These are phyloP conservation scores for Colletotrichum horii DNA, from an alignment of 2,329 filamentous ascomycete species.

Conservation along the genomic window DNA sequence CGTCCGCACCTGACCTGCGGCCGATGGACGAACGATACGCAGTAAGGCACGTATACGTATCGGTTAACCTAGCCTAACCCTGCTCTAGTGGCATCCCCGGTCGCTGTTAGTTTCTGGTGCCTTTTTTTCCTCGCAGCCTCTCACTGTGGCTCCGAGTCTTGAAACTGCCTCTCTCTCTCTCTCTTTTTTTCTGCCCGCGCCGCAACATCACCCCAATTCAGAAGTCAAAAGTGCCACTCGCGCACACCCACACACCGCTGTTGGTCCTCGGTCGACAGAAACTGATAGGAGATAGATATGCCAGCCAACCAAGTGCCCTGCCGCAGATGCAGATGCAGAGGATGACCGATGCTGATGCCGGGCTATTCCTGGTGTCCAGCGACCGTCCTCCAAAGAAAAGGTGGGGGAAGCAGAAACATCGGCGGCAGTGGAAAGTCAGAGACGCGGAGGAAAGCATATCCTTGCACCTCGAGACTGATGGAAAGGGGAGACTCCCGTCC, in stretches of 20 bases:
- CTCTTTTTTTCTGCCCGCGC: background rate
- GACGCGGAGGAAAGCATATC: background rate
- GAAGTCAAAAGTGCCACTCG: background rate
- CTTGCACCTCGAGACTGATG: background rate
- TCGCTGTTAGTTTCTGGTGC: constrained; percentile 8
- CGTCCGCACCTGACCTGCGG: constrained; percentile 11
- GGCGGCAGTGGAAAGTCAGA: constrained; percentile 1
- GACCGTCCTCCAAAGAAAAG: background rate
- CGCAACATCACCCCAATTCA: background rate
- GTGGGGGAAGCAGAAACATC: constrained; percentile 9
- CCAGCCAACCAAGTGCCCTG: background rate
- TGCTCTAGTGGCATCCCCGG: constrained; percentile 1
- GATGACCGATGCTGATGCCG: background rate
- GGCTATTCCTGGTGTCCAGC: constrained; percentile 2
- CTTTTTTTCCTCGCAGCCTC: background rate
- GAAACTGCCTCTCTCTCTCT: background rate
- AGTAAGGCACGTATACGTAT: background rate
- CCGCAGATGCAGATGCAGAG: background rate
- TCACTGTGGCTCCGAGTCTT: background rate
- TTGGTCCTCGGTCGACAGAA: background rate
- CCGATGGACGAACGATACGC: constrained; percentile 7
- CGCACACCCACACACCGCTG: constrained; percentile 5
- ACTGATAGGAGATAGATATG: constrained; percentile 2
- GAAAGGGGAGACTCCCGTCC: background rate
- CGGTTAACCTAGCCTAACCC: background rate